Evolutionary conservation across 208 protist genomes (phyloP).

Genomic region (Crithidia expoeki): DNA sequence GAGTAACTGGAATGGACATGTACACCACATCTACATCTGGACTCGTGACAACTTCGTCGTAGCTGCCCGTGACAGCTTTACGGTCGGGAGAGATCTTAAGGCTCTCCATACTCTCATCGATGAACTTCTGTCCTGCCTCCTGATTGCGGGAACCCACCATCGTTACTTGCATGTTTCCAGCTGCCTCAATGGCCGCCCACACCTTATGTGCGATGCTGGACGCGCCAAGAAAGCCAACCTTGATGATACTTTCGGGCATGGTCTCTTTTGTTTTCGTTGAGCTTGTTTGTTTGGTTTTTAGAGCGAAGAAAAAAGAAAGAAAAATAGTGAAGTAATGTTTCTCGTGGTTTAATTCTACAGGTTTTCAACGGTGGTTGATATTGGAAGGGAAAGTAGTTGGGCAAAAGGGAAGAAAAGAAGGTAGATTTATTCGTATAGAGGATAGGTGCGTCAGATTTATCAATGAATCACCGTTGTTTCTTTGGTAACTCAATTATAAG

Average conservation of each 20-base stretch:
- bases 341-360: background rate
- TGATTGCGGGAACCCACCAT: slow-evolving; percentile 37
- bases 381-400: too few species aligned
- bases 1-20: slow-evolving; percentile 49
- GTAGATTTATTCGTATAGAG: too few species aligned
- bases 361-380: too few species aligned
- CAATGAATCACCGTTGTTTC: too few species aligned
- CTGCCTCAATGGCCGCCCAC: slow-evolving; percentile 40
- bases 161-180: slow-evolving; percentile 43
- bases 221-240: slow-evolving; percentile 50
- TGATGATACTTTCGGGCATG: slow-evolving; percentile 30
- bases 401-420: too few species aligned
- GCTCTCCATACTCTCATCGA: slow-evolving; percentile 27
- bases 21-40: slow-evolving; percentile 44
- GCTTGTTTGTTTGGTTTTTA: slow-evolving; percentile 19
- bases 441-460: too few species aligned
- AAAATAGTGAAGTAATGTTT: background rate
- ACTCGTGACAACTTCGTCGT: slow-evolving; percentile 27
- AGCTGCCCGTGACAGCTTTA: slow-evolving; percentile 24
- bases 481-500: too few species aligned
- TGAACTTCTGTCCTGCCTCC: slow-evolving; percentile 21
- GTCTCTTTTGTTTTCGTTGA: background rate
- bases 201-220: slow-evolving; percentile 46
- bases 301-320: slow-evolving; percentile 1
- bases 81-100: slow-evolving; percentile 37